Conservation (phyloP, 257 asterid species). For the Catharanthus roseus region DNA sequence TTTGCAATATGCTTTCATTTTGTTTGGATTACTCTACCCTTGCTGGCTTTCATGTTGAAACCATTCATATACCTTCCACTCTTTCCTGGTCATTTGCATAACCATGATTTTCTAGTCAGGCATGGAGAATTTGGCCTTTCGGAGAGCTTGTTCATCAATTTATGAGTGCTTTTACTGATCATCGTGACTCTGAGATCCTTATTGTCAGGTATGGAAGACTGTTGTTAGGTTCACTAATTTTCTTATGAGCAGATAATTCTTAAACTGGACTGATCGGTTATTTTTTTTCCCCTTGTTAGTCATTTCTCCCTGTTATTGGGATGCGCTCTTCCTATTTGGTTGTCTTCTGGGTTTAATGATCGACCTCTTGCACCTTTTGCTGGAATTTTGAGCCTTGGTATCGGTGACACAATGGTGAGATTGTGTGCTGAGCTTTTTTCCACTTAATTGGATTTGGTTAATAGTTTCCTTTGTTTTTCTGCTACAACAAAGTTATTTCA, state of each 20-base stretch:
- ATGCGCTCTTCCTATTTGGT: conserved; percentile 93
- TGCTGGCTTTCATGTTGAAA: background rate
- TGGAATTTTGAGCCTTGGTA: conserved; percentile 96
- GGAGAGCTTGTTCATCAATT: conserved; percentile 83
- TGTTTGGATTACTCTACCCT: background rate
- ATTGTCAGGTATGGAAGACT: conserved; percentile 60
- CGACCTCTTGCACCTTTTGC: conserved; percentile 96
- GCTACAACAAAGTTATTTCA: background rate
- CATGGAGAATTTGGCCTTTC: conserved; percentile 94
- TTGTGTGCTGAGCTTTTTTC: background rate
- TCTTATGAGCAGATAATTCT: conserved; percentile 7
- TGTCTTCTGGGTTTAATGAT: conserved; percentile 75
- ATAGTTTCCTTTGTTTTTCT: background rate
- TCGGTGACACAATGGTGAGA: conserved; percentile 97
- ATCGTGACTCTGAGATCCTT: conserved; percentile 97
- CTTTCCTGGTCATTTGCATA: conserved; percentile 9
- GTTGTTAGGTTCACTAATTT: conserved; percentile 3
- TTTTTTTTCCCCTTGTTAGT: conserved; percentile 43
- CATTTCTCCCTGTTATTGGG: conserved; percentile 93
- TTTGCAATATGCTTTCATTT: background rate
- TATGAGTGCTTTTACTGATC: conserved; percentile 97
- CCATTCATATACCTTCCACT: conserved; percentile 3
- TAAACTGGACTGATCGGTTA: conserved; percentile 11
- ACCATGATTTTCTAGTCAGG: conserved; percentile 37
- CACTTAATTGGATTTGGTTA: background rate